A percentile compares a stretch with the other conserved stretches of the same genome.
Evolutionary conservation across 305 asterid genomes (phyloP).

Genomic region (Salvia sclarea): DNA sequence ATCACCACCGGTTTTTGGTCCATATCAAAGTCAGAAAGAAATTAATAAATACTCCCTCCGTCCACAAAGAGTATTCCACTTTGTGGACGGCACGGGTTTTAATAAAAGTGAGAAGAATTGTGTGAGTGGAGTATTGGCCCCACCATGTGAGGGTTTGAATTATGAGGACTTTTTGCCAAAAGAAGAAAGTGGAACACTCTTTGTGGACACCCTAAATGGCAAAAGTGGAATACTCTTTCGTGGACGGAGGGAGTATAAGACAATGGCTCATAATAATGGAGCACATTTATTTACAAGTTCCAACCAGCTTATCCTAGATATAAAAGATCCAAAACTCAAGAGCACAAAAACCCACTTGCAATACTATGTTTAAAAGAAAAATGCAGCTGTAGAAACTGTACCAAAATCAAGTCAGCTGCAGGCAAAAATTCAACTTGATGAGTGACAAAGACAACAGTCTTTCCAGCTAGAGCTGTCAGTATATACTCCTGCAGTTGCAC

Average conservation of each 20-base stretch:
- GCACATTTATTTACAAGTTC: constrained; percentile 15
- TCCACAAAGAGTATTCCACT: too few relatives aligned
- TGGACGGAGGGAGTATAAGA: too few relatives aligned
- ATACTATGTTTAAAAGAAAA: background rate
- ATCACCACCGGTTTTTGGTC: constrained; percentile 6
- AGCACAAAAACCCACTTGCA: constrained; percentile 10
- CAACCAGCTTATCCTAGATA: constrained; percentile 14
- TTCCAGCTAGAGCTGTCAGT: constrained; percentile 72
- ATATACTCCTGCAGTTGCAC: constrained; percentile 78
- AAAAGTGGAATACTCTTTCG: too few relatives aligned
- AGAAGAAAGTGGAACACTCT: too few relatives aligned
- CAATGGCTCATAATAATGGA: background rate
- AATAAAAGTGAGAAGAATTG: too few relatives aligned
- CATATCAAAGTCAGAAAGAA: background rate
- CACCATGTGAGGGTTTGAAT: too few relatives aligned
- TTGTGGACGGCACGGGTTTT: too few relatives aligned
- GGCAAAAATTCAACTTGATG: constrained; percentile 97
- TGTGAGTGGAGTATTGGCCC: too few relatives aligned
- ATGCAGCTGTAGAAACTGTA: constrained; percentile 37
- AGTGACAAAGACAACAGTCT: constrained; percentile 83
- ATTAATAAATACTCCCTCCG: too few relatives aligned
- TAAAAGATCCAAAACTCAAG: constrained; percentile 14
- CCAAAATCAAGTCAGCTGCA: constrained; percentile 91
- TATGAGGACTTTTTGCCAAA: too few relatives aligned
- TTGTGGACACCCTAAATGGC: too few relatives aligned